Evolutionary conservation across 768 basidiomycete genomes (phyloP).

Genomic region (Hortiboletus campestris): DNA sequence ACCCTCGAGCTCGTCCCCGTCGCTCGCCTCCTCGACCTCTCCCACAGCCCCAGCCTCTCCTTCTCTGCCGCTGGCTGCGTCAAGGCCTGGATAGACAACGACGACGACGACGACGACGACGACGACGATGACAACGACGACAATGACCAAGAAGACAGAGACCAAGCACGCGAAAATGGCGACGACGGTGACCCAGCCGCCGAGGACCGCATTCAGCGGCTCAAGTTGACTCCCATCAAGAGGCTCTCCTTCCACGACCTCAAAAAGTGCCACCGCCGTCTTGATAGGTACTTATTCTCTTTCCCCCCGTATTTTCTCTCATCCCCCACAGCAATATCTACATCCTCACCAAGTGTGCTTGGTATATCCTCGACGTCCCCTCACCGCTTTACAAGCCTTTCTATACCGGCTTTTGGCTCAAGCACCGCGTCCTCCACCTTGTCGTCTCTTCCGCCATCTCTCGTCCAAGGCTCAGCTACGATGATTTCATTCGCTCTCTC

Average conservation of each 20-base stretch:
- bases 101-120: constrained; percentile 26
- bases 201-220: constrained; percentile 24
- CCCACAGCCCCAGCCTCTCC: constrained; percentile 13
- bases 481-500: constrained; percentile 39
- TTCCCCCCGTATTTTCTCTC: constrained; percentile 4
- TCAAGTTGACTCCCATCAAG: constrained; percentile 43
- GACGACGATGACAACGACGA: constrained; percentile 23
- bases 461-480: constrained; percentile 36
- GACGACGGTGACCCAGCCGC: neutral
- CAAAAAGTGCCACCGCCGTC: constrained; percentile 16
- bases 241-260: constrained; percentile 48
- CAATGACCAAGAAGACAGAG: constrained; percentile 21
- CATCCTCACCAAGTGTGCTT: constrained; percentile 57
- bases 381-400: constrained; percentile 43
- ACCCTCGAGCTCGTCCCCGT: constrained; percentile 42
- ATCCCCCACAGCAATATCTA: constrained; percentile 54
- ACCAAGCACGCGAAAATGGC: constrained; percentile 1
- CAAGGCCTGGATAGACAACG: constrained; percentile 36
- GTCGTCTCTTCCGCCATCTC: constrained; percentile 39
- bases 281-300: constrained; percentile 44
- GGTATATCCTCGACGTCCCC: constrained; percentile 66
- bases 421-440: constrained; percentile 51
- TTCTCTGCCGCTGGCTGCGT: constrained; percentile 42
- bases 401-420: constrained; percentile 48
- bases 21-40: constrained; percentile 36